These are phyloP conservation scores for Dipodascopsis uninucleata DNA, from an alignment of 805 yeast species.

Conservation along the genomic window DNA sequence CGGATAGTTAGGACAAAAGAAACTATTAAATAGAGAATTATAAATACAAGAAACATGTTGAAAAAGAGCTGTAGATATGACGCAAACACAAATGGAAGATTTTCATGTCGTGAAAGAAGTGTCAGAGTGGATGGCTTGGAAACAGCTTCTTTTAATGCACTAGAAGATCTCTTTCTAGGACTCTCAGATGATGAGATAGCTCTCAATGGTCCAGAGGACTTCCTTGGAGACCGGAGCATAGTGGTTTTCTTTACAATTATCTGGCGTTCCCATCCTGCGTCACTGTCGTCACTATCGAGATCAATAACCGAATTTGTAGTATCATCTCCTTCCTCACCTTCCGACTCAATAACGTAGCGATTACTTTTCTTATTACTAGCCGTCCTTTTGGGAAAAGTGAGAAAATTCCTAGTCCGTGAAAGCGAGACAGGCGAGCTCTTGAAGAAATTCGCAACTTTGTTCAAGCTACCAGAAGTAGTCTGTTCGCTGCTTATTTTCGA, in stretches of 20 bases:
- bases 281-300: conserved; percentile 1
- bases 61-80: conserved; percentile 61
- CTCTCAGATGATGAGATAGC: background rate
- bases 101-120: conserved; percentile 23
- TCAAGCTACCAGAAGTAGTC: no score
- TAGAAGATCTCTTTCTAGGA: background rate
- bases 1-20: conserved; percentile 54
- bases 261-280: conserved; percentile 16
- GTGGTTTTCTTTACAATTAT: conserved; percentile 21
- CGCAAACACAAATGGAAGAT: conserved; percentile 52
- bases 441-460: conserved; percentile 3
- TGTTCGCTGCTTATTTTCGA: no score
- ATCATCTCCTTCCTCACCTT: conserved; percentile 10
- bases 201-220: conserved; percentile 6
- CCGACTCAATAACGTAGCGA: conserved; percentile 3
- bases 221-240: conserved; percentile 19
- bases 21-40: conserved; percentile 50
- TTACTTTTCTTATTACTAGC: conserved; percentile 4
- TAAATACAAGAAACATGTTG: conserved; percentile 51
- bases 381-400: conserved; percentile 1
- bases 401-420: conserved; percentile 3
- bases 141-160: conserved; percentile 28
- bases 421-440: conserved; percentile 12
- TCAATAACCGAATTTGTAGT: background rate
- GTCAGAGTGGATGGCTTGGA: conserved; percentile 14